Conservation (phyloP, 768 basidiomycete species). For the Xerocomellus dryophilus region DNA sequence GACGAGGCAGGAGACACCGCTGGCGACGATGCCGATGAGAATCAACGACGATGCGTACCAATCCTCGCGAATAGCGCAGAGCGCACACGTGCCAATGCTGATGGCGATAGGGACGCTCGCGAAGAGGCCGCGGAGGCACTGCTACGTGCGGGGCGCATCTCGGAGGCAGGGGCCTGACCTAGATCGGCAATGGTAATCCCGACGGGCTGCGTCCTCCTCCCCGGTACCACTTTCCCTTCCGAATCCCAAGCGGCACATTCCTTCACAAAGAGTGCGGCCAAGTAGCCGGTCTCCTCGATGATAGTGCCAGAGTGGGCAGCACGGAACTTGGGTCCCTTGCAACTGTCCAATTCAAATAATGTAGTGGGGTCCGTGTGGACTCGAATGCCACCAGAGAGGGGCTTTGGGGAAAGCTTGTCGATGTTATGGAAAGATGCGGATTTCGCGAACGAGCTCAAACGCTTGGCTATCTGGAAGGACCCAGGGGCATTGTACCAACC, state of each 20-base stretch:
- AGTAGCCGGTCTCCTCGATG: slow-evolving; percentile 44
- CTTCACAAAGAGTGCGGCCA: slow-evolving; percentile 49
- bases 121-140: background rate
- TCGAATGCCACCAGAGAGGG: background rate
- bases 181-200: slow-evolving; percentile 10
- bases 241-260: slow-evolving; percentile 11
- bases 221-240: slow-evolving; percentile 7
- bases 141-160: slow-evolving; percentile 5
- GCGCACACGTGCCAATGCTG: slow-evolving; percentile 21
- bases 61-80: slow-evolving; percentile 21
- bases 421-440: slow-evolving; percentile 3
- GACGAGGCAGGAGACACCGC: slow-evolving; percentile 26
- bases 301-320: slow-evolving; percentile 63
- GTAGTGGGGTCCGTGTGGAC: slow-evolving; percentile 18
- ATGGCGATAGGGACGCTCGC: slow-evolving; percentile 20
- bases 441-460: slow-evolving; percentile 18
- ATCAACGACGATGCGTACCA: slow-evolving; percentile 30
- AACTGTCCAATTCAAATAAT: slow-evolving; percentile 14
- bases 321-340: slow-evolving; percentile 61
- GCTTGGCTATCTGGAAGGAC: slow-evolving; percentile 26
- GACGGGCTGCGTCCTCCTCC: slow-evolving; percentile 10
- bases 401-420: background rate
- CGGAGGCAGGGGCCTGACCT: slow-evolving; percentile 1
- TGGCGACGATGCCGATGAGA: slow-evolving; percentile 28
- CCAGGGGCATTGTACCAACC: slow-evolving; percentile 38